A percentile compares a stretch with the other conserved stretches of the same genome.
Evolutionary conservation across 441 rosid genomes (phyloP).

Genomic region (Hura crepitans): DNA sequence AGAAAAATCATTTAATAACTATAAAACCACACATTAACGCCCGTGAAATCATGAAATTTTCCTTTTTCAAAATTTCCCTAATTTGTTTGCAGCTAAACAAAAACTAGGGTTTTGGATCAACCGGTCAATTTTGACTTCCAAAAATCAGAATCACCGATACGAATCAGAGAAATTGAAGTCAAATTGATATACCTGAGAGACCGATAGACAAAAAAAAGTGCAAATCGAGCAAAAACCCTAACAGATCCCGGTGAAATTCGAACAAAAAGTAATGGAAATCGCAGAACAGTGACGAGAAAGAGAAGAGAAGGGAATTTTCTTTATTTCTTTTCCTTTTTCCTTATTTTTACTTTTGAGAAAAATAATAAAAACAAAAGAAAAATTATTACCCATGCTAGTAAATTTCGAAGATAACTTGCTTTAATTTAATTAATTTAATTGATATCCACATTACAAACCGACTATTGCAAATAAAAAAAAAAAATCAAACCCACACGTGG

Average conservation of each 20-base stretch:
- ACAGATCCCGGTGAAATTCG: conserved; percentile 9
- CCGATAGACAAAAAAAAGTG: conserved; percentile 3
- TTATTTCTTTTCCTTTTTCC: conserved; percentile 14
- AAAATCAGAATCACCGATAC: neutral
- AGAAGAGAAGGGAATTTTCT: conserved; percentile 15
- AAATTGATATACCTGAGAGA: conserved; percentile 28
- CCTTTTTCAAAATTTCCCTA: conserved; percentile 15
- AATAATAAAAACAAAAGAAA: neutral
- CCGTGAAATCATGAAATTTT: conserved; percentile 9
- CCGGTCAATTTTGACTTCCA: conserved; percentile 21
- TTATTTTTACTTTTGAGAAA: conserved; percentile 36
- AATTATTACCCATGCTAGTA: conserved; percentile 12
- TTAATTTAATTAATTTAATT: neutral
- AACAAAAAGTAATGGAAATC: conserved; percentile 31
- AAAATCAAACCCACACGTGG: too few species aligned
- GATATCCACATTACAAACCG: neutral
- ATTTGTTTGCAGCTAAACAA: conserved; percentile 24
- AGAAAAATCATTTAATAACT: conserved; percentile 20
- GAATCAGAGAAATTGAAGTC: conserved; percentile 11
- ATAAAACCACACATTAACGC: conserved; percentile 21
- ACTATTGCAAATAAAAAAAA: too few species aligned
- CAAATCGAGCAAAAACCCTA: conserved; percentile 16
- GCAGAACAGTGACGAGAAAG: conserved; percentile 33
- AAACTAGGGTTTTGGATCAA: conserved; percentile 50
- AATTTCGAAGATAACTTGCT: conserved; percentile 11